Conservation (phyloP, 768 basidiomycete species). For the Nidula microcarpa region DNA sequence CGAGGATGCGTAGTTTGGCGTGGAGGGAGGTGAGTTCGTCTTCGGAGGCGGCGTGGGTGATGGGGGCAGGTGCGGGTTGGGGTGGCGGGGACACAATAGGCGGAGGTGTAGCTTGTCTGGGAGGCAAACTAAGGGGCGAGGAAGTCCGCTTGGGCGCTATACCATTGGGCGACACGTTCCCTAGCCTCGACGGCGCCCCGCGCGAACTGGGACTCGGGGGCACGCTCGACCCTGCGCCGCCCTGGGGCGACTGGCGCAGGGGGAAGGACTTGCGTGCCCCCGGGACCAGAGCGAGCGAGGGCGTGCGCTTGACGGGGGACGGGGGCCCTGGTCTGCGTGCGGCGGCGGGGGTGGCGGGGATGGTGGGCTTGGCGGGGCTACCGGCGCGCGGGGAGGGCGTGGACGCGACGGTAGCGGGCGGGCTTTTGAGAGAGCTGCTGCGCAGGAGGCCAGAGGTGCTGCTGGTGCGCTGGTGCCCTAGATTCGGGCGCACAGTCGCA, state of each 20-base stretch:
- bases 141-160: conserved; percentile 29
- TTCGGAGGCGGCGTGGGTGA: too few species aligned
- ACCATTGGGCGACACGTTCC: conserved; percentile 11
- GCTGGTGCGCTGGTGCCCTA: conserved; percentile 61
- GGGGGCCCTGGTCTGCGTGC: neutral
- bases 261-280: conserved; percentile 24
- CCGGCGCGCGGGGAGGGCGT: conserved; percentile 56
- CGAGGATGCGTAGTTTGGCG: conserved; percentile 80
- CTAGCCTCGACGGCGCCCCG: conserved; percentile 17
- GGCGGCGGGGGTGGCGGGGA: conserved; percentile 19
- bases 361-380: conserved; percentile 56
- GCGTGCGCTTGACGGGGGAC: neutral
- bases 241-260: conserved; percentile 19
- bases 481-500: conserved; percentile 21
- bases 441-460: conserved; percentile 43
- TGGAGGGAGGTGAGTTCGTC: conserved; percentile 60
- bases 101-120: conserved; percentile 19
- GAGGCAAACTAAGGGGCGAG: conserved; percentile 33
- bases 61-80: conserved; percentile 11
- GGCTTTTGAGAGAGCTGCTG: conserved; percentile 33
- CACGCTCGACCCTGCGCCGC: neutral
- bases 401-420: conserved; percentile 45
- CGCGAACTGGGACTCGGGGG: conserved; percentile 22
- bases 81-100: conserved; percentile 9
- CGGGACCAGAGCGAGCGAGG: neutral